Evolutionary conservation across 345 rosid genomes (phyloP), one percentile per base, ranked within the genome.

Genomic region (Populus deltoides): DNA sequence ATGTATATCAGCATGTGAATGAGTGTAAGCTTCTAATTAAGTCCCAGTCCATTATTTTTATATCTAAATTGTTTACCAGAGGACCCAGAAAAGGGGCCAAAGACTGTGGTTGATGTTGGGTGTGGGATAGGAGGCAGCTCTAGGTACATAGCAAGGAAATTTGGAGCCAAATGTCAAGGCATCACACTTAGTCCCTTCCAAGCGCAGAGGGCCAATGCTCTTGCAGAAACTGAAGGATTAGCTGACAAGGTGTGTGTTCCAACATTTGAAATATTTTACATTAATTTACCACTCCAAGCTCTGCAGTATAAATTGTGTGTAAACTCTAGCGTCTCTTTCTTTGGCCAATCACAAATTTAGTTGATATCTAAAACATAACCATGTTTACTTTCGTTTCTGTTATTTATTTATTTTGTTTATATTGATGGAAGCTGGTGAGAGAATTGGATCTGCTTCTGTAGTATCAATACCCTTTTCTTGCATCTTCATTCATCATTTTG

Each of bases 91-190:
- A 77, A 83, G 72, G 38, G 70, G 61, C 93, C 94, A 41, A 88
- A 87, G 89, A 90, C 79, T 43, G 86, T 92, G 71, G 94, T 93
- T 49, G 99, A 95, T 86, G 98, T 95, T 66, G 99, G 99, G 33
- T 95, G 98, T 81, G 99, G 99, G 41, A 90, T 95, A 2, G 99
- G 98, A 66, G 99, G 98, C 78, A 93, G 98, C 88, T 95, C 99
- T 25, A 89, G 96, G 77, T 92, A 92, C 77, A 25, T 95, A 43
- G 90, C 98, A 1, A 73, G 71, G 80, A 93, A 90, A 80, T 95
- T 73, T 81, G 98, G 89, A 16, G 95, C 98, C 5, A 78, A 87
- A 47, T 89, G 90, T 73, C 71, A 62, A 63, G 99, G 97, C 62
- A 92, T 94, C 75, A 93, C 98, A 25, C 86, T 95, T 11, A 93